Evolutionary conservation across 2,329 filamentous ascomycete species (phyloP).

Genomic region (Lanzia echinophila): DNA sequence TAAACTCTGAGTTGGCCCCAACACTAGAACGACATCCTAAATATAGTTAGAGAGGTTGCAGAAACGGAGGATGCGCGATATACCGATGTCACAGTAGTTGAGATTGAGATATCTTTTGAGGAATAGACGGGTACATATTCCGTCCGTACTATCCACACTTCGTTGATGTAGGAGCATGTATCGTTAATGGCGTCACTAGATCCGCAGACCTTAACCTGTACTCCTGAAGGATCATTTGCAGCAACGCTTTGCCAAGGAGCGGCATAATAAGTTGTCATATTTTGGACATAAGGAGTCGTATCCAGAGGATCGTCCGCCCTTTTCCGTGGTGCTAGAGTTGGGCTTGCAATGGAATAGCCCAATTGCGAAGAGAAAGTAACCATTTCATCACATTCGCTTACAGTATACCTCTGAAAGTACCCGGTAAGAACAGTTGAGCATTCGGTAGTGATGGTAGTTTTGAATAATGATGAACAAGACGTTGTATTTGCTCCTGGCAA

Average conservation of each 20-base stretch:
- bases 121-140: slow-evolving; percentile 15
- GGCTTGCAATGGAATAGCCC: slow-evolving; percentile 18
- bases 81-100: slow-evolving; percentile 18
- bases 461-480: slow-evolving; percentile 17
- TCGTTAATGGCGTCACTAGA: slow-evolving; percentile 1
- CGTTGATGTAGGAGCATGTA: slow-evolving; percentile 15
- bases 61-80: not conserved
- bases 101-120: slow-evolving; percentile 17
- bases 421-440: slow-evolving; percentile 23
- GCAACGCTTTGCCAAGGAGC: slow-evolving; percentile 25
- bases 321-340: slow-evolving; percentile 1
- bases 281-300: slow-evolving; percentile 18
- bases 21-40: slow-evolving; percentile 15
- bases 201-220: slow-evolving; percentile 19
- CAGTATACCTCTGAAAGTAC: slow-evolving; percentile 17
- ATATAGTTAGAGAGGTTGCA: not conserved
- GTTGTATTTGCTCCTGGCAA: slow-evolving; percentile 13
- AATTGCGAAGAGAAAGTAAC: slow-evolving; percentile 25
- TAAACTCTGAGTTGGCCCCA: slow-evolving; percentile 14
- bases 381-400: slow-evolving; percentile 22
- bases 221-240: slow-evolving; percentile 15
- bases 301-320: not conserved
- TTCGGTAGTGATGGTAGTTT: slow-evolving; percentile 13
- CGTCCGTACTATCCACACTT: slow-evolving; percentile 21
- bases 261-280: slow-evolving; percentile 21